Conservation (phyloP, 495 filamentous ascomycete genomes). For the Neurospora sp. region DNA sequence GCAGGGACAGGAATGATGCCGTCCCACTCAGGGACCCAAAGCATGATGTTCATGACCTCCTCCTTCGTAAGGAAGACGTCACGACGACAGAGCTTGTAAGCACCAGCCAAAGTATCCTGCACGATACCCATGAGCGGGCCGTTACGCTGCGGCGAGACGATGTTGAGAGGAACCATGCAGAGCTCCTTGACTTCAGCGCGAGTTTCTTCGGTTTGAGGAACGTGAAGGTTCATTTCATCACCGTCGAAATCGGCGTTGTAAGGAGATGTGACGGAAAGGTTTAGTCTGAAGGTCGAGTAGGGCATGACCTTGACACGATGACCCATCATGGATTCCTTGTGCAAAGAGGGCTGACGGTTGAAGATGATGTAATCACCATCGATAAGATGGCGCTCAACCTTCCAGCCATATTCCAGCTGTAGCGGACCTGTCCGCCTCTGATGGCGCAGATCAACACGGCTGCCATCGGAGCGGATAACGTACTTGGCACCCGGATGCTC, state of each 20-base stretch:
- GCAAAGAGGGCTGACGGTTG: slow-evolving; percentile 96
- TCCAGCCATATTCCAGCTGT: slow-evolving; percentile 90
- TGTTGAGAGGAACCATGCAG: slow-evolving; percentile 92
- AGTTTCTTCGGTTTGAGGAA: slow-evolving; percentile 96
- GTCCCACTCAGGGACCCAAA: slow-evolving; percentile 98
- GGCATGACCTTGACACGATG: slow-evolving; percentile 97
- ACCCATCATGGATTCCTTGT: slow-evolving; percentile 99
- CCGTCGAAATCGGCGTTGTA: slow-evolving; percentile 99
- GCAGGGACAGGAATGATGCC: slow-evolving; percentile 84
- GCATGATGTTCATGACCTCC: slow-evolving; percentile 86
- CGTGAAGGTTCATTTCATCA: slow-evolving; percentile 98
- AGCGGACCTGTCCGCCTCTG: slow-evolving; percentile 76
- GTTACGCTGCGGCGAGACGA: slow-evolving; percentile 96
- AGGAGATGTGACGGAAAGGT: slow-evolving; percentile 92
- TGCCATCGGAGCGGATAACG: slow-evolving; percentile 83
- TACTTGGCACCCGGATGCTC: slow-evolving; percentile 93
- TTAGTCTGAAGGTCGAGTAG: slow-evolving; percentile 94
- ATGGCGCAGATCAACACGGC: slow-evolving; percentile 87
- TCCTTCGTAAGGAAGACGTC: slow-evolving; percentile 86
- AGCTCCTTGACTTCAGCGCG: slow-evolving; percentile 85
- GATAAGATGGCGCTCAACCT: slow-evolving; percentile 90
- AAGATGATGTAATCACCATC: slow-evolving; percentile 98
- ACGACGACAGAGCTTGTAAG: slow-evolving; percentile 91
- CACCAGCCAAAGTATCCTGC: slow-evolving; percentile 90
- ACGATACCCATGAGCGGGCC: slow-evolving; percentile 99